Base-by-base conservation (phyloP, 441 rosid genomes). In the Dalechampia spathulata region DNA sequence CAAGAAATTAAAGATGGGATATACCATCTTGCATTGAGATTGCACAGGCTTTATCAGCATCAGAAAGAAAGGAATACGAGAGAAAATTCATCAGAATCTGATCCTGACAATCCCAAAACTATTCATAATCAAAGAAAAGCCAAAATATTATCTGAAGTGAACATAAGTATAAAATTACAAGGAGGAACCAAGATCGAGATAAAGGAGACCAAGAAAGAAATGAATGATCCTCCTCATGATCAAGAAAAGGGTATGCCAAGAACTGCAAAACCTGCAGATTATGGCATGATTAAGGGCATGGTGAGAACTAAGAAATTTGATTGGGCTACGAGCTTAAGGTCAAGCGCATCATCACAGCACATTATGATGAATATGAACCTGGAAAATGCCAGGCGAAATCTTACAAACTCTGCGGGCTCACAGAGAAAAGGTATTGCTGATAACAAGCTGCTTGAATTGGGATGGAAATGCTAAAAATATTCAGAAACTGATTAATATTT, bases 1-100 rank as follows among this genome's bases (percentile, higher is more conserved):
- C 84, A 77, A 30, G 95, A 84, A 63, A 78, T 90, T 46, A 90
- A 86, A 54, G 93, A 77, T 36, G 88, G 80, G 44, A 86, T 86
- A 7, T 83, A 76, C 69, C 78, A 66, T 57, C 81, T 84, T 2
- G 83, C 93, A 28, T 62, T 86, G 6, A 82, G 83, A 64, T 68
- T 90, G 45, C 88, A 81, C 44, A 64, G 86, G 25, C 76, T 90
- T 40, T 81, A 90, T 69, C 81, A 44, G 19, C 82, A 77, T 61
- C 69, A 72, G 66, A 77, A 67, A 36, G 81, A 78, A 68, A 80
- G 83, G 65, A 70, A 63, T 22, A 62, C 43, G 15, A 59, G 58
- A 32, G 37, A 43, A 55, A 39, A 12, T 17, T 7, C 16, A 32
- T 14, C 17, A 30, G 43, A 39, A 26, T 14, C 38, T n/a, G n/a